Evolutionary conservation across 768 basidiomycete species (phyloP).

Genomic region (Gloeopeniophorella convolvens): DNA sequence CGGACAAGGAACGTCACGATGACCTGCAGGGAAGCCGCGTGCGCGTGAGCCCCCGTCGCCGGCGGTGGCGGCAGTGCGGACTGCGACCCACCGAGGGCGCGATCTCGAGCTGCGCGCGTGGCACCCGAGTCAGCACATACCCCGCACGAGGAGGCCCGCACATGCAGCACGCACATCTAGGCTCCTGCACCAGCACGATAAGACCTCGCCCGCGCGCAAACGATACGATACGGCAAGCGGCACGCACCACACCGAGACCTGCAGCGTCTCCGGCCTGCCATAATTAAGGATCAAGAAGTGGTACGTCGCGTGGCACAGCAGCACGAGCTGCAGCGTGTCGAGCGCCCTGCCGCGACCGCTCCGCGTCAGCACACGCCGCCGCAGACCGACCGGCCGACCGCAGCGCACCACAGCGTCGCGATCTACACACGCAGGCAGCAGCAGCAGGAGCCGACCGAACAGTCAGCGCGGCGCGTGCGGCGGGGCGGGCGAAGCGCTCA

Average conservation of each 20-base stretch:
- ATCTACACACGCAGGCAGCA: not conserved
- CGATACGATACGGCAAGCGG: not conserved
- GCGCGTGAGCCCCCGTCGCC: too few relatives aligned
- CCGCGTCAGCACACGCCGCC: not conserved
- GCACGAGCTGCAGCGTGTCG: slow-evolving; percentile 4
- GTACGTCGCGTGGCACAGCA: slow-evolving; percentile 1
- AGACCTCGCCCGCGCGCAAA: too few relatives aligned
- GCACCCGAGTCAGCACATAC: too few relatives aligned
- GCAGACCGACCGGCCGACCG: too few relatives aligned
- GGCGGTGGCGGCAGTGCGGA: too few relatives aligned
- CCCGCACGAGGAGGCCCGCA: too few relatives aligned
- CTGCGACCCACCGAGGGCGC: slow-evolving; percentile 1
- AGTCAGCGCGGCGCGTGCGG: too few relatives aligned
- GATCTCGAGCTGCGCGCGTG: slow-evolving; percentile 3
- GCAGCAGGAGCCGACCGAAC: not conserved
- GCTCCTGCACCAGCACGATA: not conserved
- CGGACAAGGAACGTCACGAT: slow-evolving; percentile 8
- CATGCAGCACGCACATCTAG: not conserved
- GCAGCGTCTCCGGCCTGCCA: not conserved
- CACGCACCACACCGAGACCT: not conserved
- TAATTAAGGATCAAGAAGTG: slow-evolving; percentile 1
- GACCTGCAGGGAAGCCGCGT: not conserved
- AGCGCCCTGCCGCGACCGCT: not conserved
- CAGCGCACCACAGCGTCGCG: not conserved
- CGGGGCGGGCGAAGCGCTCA: not conserved